Base-by-base conservation (phyloP, 2,329 filamentous ascomycete genomes). In the Nemania diffusa region DNA sequence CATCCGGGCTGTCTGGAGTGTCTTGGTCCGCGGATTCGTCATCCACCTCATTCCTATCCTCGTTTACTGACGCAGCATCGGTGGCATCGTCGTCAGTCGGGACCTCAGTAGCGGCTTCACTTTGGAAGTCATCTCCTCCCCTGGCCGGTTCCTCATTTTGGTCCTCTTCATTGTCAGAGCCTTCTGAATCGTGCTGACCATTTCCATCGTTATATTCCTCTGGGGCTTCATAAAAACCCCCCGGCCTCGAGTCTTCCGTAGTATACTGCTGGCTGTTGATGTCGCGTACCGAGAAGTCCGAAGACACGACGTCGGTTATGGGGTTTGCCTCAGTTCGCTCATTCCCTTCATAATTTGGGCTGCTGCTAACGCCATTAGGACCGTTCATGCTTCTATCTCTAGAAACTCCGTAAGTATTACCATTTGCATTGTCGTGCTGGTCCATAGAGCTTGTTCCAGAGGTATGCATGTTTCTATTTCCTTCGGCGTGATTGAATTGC, bases 401-500 rank as follows among this genome's bases (percentile, higher is more conserved):
- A 26, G 40, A 13, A 22, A 26, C 20, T 22, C 26, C 40, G 27
- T 37, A 5, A 29, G 11, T 32, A 20, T 48, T 24, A 20, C 29
- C 26, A 27, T 67, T 64, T 3, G 5, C 61, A 20, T 26, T 48
- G 17, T 42, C 34, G 8, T 57, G 26, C 17, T 56, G 64, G 13
- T 22, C 11, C 9, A 27, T 24, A 17, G 62, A 51, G 11, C 53
- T 51, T 15, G 27, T 50, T 48, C 13, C 15, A n/a, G 66, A 50
- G 15, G 46, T 56, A 58, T 62, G 17, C 44, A 11, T 55, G 3
- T 57, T 27, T 26, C 32, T 27, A 20, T 60, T 61, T 24, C 20
- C 20, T 59, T 62, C 24, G 3, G 32, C 29, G 5, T 58, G 29
- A 15, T 62, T 71, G 69, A 48, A 53, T 69, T 22, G 72, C 69